Base-by-base conservation (phyloP, 148 eudicot species). In the Agrostemma githago region DNA sequence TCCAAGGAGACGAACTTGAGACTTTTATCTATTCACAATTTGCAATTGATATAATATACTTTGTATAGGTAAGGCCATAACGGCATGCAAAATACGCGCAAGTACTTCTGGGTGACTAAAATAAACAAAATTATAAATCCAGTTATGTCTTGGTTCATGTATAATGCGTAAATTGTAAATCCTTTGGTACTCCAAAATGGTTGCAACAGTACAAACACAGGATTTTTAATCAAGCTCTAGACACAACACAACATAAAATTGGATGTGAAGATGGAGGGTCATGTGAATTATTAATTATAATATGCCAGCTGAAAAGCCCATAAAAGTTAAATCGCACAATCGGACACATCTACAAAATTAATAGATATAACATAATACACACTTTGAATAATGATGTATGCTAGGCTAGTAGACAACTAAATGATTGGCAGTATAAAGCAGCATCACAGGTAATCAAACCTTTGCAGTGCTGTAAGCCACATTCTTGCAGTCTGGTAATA, bases 401-500 rank as follows among this genome's bases (percentile, higher is more conserved):
- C 56, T 48, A 76, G 64, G 69, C 43, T 54, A 63, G 66, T 15
- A 76, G 64, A 64, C 43, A 62, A 63, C 71, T 15, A 76, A 61
- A 72, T 46, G 44, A 51, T 53, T 40, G 10, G 68, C 38, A 65
- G 17, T 44, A 57, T 64, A 75, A 37, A 46, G 14, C 62, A 72
- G 40, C 51, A 20, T 62, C 61, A 21, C 72, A 73, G 37, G 71
- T 65, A 70, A 63, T 40, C 81, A 77, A 71, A 95, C 98, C 98
- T 88, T 85, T 37, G 98, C 98, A 38, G 93, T 92, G 82, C 86
- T 95, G 84, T 87, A 92, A 81, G 90, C 97, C 70, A 82, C 83
- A 76, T 85, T 87, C 76, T 56, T 79, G 89, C 98, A 95, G 86
- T 95, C 97, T 66, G 98, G 98, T 72, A 95, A 80, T 79, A 95